Percentiles rank a stretch among this genome's conserved stretches.
Evolutionary conservation across 192 early-diverging fungal species (phyloP).

Genomic region (Geranomyces variabilis): DNA sequence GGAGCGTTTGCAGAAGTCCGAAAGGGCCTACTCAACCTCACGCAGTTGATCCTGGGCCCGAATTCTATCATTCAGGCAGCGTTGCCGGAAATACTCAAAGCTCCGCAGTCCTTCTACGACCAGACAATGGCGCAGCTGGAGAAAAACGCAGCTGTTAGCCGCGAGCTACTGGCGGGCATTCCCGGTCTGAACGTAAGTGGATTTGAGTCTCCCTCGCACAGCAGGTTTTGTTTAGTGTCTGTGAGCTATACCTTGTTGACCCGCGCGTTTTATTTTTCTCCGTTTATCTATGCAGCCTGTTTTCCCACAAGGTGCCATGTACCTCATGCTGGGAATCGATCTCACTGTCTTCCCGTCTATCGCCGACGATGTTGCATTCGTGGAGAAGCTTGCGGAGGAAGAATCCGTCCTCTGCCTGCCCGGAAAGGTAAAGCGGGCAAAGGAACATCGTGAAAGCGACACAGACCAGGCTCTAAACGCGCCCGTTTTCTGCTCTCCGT

Average conservation of each 20-base stretch:
- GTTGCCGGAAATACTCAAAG: constrained; percentile 78
- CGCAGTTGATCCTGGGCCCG: constrained; percentile 78
- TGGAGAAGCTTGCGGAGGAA: constrained; percentile 77
- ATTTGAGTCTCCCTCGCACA: too few relatives aligned
- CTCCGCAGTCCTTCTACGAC: constrained; percentile 68
- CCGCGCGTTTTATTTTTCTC: too few relatives aligned
- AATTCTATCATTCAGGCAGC: constrained; percentile 80
- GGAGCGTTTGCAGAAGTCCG: constrained; percentile 60
- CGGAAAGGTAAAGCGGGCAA: constrained; percentile 55
- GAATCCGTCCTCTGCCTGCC: constrained; percentile 85
- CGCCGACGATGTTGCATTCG: constrained; percentile 77
- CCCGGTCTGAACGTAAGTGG: constrained; percentile 59
- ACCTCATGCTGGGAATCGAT: constrained; percentile 81
- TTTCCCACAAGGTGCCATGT: constrained; percentile 91
- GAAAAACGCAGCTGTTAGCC: constrained; percentile 68
- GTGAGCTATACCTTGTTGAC: too few relatives aligned
- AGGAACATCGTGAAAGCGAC: background rate
- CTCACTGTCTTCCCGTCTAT: constrained; percentile 72
- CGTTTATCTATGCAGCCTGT: too few relatives aligned
- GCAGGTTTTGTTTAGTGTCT: background rate
- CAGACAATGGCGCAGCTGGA: constrained; percentile 73
- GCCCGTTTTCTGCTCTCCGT: too few relatives aligned
- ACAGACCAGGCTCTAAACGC: background rate
- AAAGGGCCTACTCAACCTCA: constrained; percentile 70
- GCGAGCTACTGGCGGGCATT: constrained; percentile 62